A percentile compares a stretch with the other conserved stretches of the same genome.
These are phyloP conservation scores for Tulasnella sp. DNA, from an alignment of 768 basidiomycete genomes.

Conservation along the genomic window DNA sequence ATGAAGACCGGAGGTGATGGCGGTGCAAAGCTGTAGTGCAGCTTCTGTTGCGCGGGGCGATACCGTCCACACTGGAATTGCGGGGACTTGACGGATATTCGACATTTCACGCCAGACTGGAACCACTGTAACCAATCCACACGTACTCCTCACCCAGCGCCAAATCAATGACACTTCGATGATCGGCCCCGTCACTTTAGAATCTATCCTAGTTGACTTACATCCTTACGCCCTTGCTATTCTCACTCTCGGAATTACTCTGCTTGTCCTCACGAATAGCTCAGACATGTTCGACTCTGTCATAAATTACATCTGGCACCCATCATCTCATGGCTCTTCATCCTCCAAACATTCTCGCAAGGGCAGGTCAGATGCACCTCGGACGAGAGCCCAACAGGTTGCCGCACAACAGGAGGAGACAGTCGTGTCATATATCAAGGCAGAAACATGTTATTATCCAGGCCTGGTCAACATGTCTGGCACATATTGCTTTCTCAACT, in stretches of 20 bases:
- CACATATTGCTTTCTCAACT: constrained; percentile 96
- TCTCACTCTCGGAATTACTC: not conserved
- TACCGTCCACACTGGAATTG: too few relatives aligned
- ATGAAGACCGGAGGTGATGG: too few relatives aligned
- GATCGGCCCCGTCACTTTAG: not conserved
- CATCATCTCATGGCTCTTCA: not conserved
- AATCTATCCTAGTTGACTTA: not conserved
- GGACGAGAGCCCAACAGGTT: constrained; percentile 11
- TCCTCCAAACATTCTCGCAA: constrained; percentile 1
- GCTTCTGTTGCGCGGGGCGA: too few relatives aligned
- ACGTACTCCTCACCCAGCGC: too few relatives aligned
- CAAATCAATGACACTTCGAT: not conserved
- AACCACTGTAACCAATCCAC: too few relatives aligned
- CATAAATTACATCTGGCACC: constrained; percentile 8
- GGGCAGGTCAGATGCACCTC: not conserved
- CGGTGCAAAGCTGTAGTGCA: too few relatives aligned
- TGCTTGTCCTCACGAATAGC: not conserved
- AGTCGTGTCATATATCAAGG: constrained; percentile 7
- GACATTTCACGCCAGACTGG: too few relatives aligned
- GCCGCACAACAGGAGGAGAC: not conserved
- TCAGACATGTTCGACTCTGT: constrained; percentile 5
- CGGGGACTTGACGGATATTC: too few relatives aligned
- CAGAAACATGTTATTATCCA: constrained; percentile 41
- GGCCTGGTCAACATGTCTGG: constrained; percentile 94
- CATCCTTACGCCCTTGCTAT: not conserved